phyloP scores from a whole-genome alignment of 2,329 filamentous ascomycete genomes.

The Apiospora phragmitis region DNA sequence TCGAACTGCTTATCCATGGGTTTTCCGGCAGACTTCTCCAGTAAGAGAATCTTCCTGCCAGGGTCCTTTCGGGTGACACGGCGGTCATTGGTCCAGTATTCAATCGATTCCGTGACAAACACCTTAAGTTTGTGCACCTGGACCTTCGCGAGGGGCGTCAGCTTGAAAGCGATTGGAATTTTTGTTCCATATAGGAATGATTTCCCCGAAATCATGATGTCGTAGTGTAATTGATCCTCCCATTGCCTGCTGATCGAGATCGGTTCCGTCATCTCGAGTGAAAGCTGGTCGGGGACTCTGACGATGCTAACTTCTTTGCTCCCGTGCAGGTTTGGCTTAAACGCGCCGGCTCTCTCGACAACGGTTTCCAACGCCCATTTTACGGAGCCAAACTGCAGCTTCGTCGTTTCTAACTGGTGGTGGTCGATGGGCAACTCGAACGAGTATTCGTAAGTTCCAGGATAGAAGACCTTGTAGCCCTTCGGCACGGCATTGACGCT shows the following conservation, averaged over 20 bases:
- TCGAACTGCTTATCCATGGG: slow-evolving; percentile 72
- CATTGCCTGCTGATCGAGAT: slow-evolving; percentile 92
- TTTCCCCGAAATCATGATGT: slow-evolving; percentile 94
- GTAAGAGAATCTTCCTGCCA: slow-evolving; percentile 78
- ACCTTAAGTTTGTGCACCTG: slow-evolving; percentile 93
- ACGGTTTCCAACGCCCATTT: slow-evolving; percentile 86
- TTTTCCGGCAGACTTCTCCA: slow-evolving; percentile 84
- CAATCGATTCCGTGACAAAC: slow-evolving; percentile 84
- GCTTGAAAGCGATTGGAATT: slow-evolving; percentile 90
- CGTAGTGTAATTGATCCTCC: slow-evolving; percentile 94
- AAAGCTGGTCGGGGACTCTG: slow-evolving; percentile 82
- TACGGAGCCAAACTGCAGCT: slow-evolving; percentile 81
- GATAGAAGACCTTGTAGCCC: slow-evolving; percentile 83
- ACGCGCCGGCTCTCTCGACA: slow-evolving; percentile 83
- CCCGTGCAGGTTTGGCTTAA: slow-evolving; percentile 84
- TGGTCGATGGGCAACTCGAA: slow-evolving; percentile 92
- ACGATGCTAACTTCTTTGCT: slow-evolving; percentile 81
- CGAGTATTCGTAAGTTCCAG: slow-evolving; percentile 66
- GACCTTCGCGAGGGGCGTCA: slow-evolving; percentile 90
- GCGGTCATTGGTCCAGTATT: slow-evolving; percentile 87
- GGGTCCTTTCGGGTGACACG: slow-evolving; percentile 83
- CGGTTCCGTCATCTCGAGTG: slow-evolving; percentile 86
- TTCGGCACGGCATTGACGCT: slow-evolving; percentile 64
- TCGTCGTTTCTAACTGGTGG: slow-evolving; percentile 84
- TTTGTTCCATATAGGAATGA: slow-evolving; percentile 86